These are phyloP conservation scores for Penicilliopsis zonata DNA, from an alignment of 495 filamentous ascomycete species.

Conservation along the genomic window DNA sequence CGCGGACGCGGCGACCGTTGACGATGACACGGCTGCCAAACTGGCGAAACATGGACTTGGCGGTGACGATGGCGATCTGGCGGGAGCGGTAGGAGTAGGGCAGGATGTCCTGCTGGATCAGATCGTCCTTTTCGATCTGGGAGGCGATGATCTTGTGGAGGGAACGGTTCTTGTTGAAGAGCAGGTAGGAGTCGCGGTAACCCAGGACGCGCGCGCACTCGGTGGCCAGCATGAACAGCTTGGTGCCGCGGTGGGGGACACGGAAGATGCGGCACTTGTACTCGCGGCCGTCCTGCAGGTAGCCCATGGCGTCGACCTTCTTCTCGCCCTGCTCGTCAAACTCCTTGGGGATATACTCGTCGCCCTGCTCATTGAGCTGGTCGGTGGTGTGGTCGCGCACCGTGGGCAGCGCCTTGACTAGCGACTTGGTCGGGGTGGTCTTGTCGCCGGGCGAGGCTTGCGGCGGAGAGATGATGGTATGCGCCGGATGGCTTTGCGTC, in stretches of 20 bases:
- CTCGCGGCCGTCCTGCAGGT: slow-evolving; percentile 68
- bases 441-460: slow-evolving; percentile 72
- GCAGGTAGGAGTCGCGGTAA: slow-evolving; percentile 92
- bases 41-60: slow-evolving; percentile 98
- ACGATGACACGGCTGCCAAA: slow-evolving; percentile 94
- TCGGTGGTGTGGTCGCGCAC: slow-evolving; percentile 97
- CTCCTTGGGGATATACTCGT: slow-evolving; percentile 93
- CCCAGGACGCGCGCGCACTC: slow-evolving; percentile 92
- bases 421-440: slow-evolving; percentile 74
- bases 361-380: slow-evolving; percentile 80
- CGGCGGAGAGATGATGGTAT: slow-evolving; percentile 41
- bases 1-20: slow-evolving; percentile 78
- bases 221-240: slow-evolving; percentile 97
- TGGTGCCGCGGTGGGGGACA: slow-evolving; percentile 79
- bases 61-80: slow-evolving; percentile 97
- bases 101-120: slow-evolving; percentile 88
- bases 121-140: slow-evolving; percentile 90
- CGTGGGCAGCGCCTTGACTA: slow-evolving; percentile 90
- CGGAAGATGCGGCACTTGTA: slow-evolving; percentile 91
- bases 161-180: slow-evolving; percentile 99
- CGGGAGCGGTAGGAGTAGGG: slow-evolving; percentile 97
- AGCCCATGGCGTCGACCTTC: slow-evolving; percentile 78
- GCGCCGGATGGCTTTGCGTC: slow-evolving; percentile 52
- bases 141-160: slow-evolving; percentile 97
- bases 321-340: slow-evolving; percentile 84